A percentile compares a stretch with the other conserved stretches of the same genome.
phyloP scores from a whole-genome alignment of 768 basidiomycete species.

The Coprinopsis cinerea region DNA sequence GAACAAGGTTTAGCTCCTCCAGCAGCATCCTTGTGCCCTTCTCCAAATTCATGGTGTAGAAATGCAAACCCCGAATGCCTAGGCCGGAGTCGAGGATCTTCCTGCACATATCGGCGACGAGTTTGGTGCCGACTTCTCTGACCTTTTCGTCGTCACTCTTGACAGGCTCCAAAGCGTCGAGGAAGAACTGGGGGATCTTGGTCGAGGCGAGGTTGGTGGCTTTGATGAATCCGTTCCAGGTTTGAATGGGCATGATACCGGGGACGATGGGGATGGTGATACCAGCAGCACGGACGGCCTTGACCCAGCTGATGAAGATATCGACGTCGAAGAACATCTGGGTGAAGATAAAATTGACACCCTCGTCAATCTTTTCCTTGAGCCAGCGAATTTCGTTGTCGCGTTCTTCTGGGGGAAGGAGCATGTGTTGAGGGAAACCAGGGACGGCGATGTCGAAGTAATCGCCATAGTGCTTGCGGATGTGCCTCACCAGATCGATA shows the following conservation, averaged over 20 bases:
- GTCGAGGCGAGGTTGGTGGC: conserved; percentile 77
- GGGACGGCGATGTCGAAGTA: conserved; percentile 95
- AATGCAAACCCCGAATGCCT: conserved; percentile 86
- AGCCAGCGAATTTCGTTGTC: conserved; percentile 77
- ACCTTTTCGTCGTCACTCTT: conserved; percentile 94
- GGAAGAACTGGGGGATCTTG: conserved; percentile 66
- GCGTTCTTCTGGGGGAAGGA: conserved; percentile 66
- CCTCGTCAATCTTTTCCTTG: conserved; percentile 88
- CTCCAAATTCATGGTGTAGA: conserved; percentile 97
- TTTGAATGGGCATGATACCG: conserved; percentile 93
- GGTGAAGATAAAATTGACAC: conserved; percentile 91
- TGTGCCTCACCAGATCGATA: conserved; percentile 87
- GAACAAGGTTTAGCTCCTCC: conserved; percentile 85
- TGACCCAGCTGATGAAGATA: conserved; percentile 90
- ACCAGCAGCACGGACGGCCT: conserved; percentile 72
- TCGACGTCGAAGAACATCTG: conserved; percentile 98
- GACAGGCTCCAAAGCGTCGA: conserved; percentile 76
- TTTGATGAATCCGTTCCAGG: conserved; percentile 90
- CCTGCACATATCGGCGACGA: conserved; percentile 93
- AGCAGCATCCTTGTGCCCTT: conserved; percentile 94
- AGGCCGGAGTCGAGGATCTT: conserved; percentile 74
- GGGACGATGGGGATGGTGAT: conserved; percentile 89
- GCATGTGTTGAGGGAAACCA: conserved; percentile 83
- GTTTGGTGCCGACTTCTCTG: conserved; percentile 84
- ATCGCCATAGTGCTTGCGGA: conserved; percentile 75